These are phyloP conservation scores for Lichtheimia ramosa DNA, from an alignment of 371 early-diverging fungal species.

Conservation along the genomic window DNA sequence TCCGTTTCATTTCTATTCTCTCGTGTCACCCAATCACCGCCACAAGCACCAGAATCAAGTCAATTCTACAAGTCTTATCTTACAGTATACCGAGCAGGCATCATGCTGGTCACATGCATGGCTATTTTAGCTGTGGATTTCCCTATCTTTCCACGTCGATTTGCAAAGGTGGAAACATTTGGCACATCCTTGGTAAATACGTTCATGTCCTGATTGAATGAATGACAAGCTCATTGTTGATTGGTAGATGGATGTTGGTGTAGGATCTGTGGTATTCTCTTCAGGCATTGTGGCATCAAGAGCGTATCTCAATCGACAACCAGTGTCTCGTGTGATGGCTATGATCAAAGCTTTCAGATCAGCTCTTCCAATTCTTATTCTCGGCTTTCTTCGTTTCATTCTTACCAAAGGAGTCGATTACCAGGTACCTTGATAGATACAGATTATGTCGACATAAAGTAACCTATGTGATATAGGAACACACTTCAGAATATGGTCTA, in stretches of 20 bases:
- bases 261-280: slow-evolving; percentile 83
- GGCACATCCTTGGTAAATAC: slow-evolving; percentile 83
- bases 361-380: slow-evolving; percentile 65
- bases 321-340: slow-evolving; percentile 22
- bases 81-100: slow-evolving; percentile 73
- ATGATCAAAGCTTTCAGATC: slow-evolving; percentile 32
- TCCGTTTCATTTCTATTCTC: background rate
- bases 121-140: slow-evolving; percentile 96
- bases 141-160: slow-evolving; percentile 86
- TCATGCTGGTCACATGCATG: slow-evolving; percentile 81
- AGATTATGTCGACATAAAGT: too few species aligned
- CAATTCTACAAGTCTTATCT: slow-evolving; percentile 43
- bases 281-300: slow-evolving; percentile 74
- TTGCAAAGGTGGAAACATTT: slow-evolving; percentile 92
- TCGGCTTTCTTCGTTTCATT: slow-evolving; percentile 74
- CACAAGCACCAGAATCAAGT: slow-evolving; percentile 11
- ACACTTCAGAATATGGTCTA: slow-evolving; percentile 93
- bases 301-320: slow-evolving; percentile 36
- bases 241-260: slow-evolving; percentile 84
- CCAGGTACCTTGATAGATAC: slow-evolving; percentile 37
- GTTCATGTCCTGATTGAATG: too few species aligned
- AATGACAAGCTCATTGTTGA: background rate
- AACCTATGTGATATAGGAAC: slow-evolving; percentile 55
- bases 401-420: slow-evolving; percentile 85
- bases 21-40: slow-evolving; percentile 1